phyloP scores from a whole-genome alignment of 140 eudicot species.

The Erigeron philadelphicus region DNA sequence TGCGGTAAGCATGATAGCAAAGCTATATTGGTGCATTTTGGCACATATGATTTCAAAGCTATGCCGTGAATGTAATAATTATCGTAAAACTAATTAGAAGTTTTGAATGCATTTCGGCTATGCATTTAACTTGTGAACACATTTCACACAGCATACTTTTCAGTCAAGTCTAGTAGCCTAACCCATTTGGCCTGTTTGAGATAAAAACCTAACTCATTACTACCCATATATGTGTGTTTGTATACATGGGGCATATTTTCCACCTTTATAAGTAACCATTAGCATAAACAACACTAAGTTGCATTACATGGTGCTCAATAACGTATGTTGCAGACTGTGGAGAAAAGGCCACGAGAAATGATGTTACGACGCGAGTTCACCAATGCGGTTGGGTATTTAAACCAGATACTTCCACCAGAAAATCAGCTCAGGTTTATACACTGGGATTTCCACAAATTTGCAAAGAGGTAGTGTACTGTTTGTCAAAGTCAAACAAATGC shows the following conservation, averaged over 20 bases:
- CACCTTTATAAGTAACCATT: background rate
- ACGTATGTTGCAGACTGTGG: conserved; percentile 65
- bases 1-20: background rate
- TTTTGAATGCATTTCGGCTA: background rate
- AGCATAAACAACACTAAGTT: background rate
- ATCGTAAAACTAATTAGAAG: too few species aligned
- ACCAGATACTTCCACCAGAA: conserved; percentile 82
- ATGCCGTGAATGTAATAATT: background rate
- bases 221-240: background rate
- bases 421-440: conserved; percentile 78
- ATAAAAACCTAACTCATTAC: background rate
- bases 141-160: background rate
- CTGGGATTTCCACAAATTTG: conserved; percentile 98
- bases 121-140: background rate
- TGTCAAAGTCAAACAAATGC: conserved; percentile 9
- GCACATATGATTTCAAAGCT: background rate
- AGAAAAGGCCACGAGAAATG: conserved; percentile 97
- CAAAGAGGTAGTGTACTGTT: conserved; percentile 58
- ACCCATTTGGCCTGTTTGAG: background rate
- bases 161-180: background rate
- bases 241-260: background rate
- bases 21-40: too few species aligned
- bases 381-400: conserved; percentile 87
- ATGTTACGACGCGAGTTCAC: conserved; percentile 92
- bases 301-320: conserved; percentile 10